A percentile compares a stretch with the other conserved stretches of the same genome.
phyloP scores from a whole-genome alignment of 148 eudicot genomes.

The Nepenthes gracilis region DNA sequence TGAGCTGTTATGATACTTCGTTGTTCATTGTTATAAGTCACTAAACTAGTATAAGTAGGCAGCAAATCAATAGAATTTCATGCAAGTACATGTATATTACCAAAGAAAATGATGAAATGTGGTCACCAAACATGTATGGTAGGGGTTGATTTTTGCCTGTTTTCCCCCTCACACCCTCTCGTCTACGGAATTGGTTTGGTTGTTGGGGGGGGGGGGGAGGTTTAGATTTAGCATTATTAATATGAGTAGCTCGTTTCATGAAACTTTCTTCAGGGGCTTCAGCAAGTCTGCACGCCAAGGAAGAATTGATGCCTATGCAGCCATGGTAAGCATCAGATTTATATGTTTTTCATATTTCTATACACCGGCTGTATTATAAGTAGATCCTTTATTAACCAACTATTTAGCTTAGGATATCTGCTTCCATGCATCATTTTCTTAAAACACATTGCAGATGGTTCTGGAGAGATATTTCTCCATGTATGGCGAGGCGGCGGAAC shows the following conservation, averaged over 20 bases:
- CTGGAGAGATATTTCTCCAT: slow-evolving; percentile 67
- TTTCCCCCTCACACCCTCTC: too few species aligned
- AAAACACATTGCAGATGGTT: slow-evolving; percentile 40
- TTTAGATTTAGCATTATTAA: not conserved
- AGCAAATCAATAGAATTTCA: too few species aligned
- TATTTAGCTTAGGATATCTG: not conserved
- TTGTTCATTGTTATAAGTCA: too few species aligned
- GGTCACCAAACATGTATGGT: too few species aligned
- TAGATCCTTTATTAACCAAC: not conserved
- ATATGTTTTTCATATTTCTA: not conserved
- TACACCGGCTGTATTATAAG: not conserved
- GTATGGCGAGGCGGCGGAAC: slow-evolving; percentile 48
- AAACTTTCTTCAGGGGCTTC: slow-evolving; percentile 28
- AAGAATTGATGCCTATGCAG: slow-evolving; percentile 35
- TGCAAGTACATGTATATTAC: too few species aligned
- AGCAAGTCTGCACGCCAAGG: slow-evolving; percentile 33
- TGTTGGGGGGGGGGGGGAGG: too few species aligned
- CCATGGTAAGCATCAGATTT: slow-evolving; percentile 17
- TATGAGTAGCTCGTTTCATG: slow-evolving; percentile 2
- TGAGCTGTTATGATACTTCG: too few species aligned
- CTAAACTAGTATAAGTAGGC: too few species aligned
- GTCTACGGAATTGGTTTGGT: too few species aligned
- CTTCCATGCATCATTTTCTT: not conserved
- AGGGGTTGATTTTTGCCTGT: too few species aligned
- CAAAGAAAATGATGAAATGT: too few species aligned